Evolutionary conservation across 2,329 filamentous ascomycete species (phyloP).

Genomic region (Neurospora sp.): DNA sequence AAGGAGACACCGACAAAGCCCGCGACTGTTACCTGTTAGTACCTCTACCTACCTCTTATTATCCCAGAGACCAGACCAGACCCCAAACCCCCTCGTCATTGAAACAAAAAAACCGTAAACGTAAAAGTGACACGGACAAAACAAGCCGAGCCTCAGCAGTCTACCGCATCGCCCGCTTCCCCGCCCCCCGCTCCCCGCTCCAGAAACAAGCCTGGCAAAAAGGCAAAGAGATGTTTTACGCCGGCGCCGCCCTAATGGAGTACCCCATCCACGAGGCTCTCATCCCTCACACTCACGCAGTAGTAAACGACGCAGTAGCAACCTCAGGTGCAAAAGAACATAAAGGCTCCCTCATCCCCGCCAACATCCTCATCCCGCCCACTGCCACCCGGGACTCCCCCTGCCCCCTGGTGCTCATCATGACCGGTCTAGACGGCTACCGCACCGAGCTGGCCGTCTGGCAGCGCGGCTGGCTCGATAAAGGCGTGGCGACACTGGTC

Average conservation of each 20-base stretch:
- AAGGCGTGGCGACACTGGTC: conserved; percentile 38
- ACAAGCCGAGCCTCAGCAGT: conserved; percentile 18
- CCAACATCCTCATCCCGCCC: conserved; percentile 21
- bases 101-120: background rate
- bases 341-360: conserved; percentile 19
- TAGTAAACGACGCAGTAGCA: background rate
- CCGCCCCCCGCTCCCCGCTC: conserved; percentile 21
- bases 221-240: conserved; percentile 21
- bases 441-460: conserved; percentile 25
- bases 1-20: conserved; percentile 19
- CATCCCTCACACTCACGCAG: conserved; percentile 21
- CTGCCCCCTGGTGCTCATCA: conserved; percentile 10
- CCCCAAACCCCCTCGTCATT: background rate
- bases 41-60: background rate
- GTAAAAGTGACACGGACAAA: conserved; percentile 13
- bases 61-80: background rate
- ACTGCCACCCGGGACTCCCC: conserved; percentile 9
- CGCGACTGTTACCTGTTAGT: conserved; percentile 24
- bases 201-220: conserved; percentile 21
- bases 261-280: conserved; percentile 20
- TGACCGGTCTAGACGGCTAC: conserved; percentile 14
- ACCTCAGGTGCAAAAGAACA: background rate
- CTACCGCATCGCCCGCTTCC: conserved; percentile 26
- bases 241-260: conserved; percentile 19
- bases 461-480: conserved; percentile 24